These are phyloP conservation scores for Apiotrichum sp. DNA, from an alignment of 1,284 basidiomycete species.

Conservation along the genomic window DNA sequence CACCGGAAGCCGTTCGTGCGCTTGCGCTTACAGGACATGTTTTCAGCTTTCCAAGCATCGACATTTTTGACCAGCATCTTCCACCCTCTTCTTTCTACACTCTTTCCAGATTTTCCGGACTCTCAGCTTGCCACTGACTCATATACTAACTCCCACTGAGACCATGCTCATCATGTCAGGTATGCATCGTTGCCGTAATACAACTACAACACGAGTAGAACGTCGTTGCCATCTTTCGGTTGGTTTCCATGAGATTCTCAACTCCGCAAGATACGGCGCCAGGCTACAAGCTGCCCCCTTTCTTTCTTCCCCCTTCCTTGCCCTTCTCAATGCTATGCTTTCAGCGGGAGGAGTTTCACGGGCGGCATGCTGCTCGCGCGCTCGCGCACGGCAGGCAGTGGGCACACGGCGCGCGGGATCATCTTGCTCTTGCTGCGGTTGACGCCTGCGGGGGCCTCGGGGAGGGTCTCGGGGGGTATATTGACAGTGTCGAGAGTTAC, in stretches of 20 bases:
- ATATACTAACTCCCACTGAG: background rate
- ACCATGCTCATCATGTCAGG: background rate
- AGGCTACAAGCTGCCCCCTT: too few species aligned
- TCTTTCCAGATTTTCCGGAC: too few species aligned
- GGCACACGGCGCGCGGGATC: background rate
- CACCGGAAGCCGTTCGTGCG: too few species aligned
- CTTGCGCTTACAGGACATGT: too few species aligned
- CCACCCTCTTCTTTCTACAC: too few species aligned
- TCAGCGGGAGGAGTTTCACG: background rate
- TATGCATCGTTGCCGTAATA: background rate
- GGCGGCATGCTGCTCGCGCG: background rate
- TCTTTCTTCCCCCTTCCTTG: background rate
- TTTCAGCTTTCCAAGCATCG: too few species aligned
- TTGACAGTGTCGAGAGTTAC: too few species aligned
- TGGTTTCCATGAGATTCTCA: background rate
- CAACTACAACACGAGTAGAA: conserved; percentile 1
- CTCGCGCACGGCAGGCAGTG: background rate
- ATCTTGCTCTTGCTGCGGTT: background rate
- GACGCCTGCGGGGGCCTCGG: background rate
- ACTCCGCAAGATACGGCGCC: too few species aligned
- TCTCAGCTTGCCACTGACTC: too few species aligned
- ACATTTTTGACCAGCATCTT: too few species aligned
- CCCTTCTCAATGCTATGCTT: background rate
- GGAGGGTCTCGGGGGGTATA: too few species aligned
- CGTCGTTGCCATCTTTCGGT: background rate